These are phyloP conservation scores for Penicillium sp. DNA, from an alignment of 2,329 filamentous ascomycete genomes.

Conservation along the genomic window DNA sequence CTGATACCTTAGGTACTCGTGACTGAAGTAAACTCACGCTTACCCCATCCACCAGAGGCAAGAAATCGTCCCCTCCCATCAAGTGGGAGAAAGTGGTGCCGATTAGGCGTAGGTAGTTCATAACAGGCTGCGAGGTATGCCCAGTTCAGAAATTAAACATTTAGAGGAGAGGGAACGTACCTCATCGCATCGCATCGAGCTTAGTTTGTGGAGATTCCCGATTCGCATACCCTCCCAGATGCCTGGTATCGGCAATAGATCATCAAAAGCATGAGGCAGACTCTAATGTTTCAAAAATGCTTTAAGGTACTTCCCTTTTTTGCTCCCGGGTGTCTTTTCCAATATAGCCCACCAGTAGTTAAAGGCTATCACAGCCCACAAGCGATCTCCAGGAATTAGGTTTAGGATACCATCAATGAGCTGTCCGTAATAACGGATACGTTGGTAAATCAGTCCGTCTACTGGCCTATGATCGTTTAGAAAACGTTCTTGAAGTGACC, in stretches of 20 bases:
- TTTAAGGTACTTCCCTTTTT: slow-evolving; percentile 20
- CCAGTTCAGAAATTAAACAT: neutral
- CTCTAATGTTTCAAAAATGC: slow-evolving; percentile 11
- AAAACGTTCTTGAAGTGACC: slow-evolving; percentile 16
- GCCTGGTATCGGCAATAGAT: slow-evolving; percentile 16
- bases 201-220: slow-evolving; percentile 21
- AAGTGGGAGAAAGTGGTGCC: slow-evolving; percentile 6
- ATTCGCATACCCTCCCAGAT: slow-evolving; percentile 23
- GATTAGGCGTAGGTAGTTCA: slow-evolving; percentile 3
- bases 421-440: slow-evolving; percentile 19
- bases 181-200: slow-evolving; percentile 23
- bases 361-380: slow-evolving; percentile 9
- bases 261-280: slow-evolving; percentile 16
- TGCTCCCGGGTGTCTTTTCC: slow-evolving; percentile 12
- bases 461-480: slow-evolving; percentile 17
- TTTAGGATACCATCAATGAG: slow-evolving; percentile 12
- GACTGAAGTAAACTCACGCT: slow-evolving; percentile 19
- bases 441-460: slow-evolving; percentile 23
- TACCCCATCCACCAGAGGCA: slow-evolving; percentile 14
- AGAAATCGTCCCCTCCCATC: slow-evolving; percentile 1
- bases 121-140: slow-evolving; percentile 2
- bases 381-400: neutral
- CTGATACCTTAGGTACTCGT: slow-evolving; percentile 18
- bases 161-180: slow-evolving; percentile 7
- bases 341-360: slow-evolving; percentile 24